Base-by-base conservation (phyloP, 148 eudicot genomes). In the Amaranthus palmeri region DNA sequence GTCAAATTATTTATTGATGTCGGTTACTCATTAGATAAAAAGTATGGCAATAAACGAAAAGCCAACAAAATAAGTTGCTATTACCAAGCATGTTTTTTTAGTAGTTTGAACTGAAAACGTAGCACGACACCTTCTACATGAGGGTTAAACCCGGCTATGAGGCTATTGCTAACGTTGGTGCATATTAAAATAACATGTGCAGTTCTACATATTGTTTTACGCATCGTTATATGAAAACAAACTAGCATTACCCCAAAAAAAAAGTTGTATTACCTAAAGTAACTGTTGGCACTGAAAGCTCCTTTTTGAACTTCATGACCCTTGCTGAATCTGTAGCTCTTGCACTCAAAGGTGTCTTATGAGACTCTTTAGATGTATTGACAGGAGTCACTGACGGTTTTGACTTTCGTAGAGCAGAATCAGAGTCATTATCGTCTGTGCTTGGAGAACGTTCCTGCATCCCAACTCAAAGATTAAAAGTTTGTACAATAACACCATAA, bases 251-350 rank as follows among this genome's bases (percentile, higher is more conserved):
- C 1, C 15, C 36, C 42, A 57, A 6, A 17, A 60, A 9, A 10
- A 51, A n/a, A 54, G 45, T 42, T 74, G 17, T 6, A 18, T 45
- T 86, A 95, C 99, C 99, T 83, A 92, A 76, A 63, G 85, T 86
- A 72, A 95, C 89, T 18, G 89, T 85, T 65, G 87, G 79, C 8
- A 77, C 88, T 60, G 93, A 85, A 71, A 95, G 86, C 80, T 86
- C 97, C 82, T 84, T 95, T 53, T 85, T 83, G 77, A 95, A 95
- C 82, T 89, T 95, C 84, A 74, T 80, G 72, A 95, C 83, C 85
- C 93, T 88, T 48, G 97, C 97, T 69, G 99, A 88, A 85, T 95
- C 99, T 6, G 92, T 92, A 80, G 96, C 88, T 82, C 93, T 83
- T 66, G 93, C 88, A 65, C 85, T 88, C 74, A 85, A 74, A 60